Evolutionary conservation across 2,329 filamentous ascomycete species (phyloP), one percentile per base, ranked within the genome.

Genomic region (Diaporthe helianthi): DNA sequence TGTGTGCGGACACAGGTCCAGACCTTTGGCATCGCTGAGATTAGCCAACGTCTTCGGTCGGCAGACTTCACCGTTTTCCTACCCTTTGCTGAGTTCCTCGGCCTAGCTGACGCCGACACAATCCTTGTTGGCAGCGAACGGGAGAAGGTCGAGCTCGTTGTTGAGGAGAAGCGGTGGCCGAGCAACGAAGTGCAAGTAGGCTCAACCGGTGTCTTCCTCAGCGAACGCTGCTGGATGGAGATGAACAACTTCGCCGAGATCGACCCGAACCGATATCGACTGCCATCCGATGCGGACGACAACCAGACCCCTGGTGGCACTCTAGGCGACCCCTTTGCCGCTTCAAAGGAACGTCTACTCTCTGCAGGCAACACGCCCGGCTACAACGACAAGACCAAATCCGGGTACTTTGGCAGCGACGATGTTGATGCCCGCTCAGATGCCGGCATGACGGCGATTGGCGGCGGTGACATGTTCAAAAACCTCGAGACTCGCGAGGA

Each of bases 1-100:
- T 99, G 96, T 78, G 96, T 99, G 26, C 90, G 96, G 4, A 93
- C 92, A 13, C 96, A 99, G 78, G 88, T 99, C 1, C 95, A 98
- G 77, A 97, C 94, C 0, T 93, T 98, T 74, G 96, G 96, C 38
- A 97, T 99, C 76, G 94, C 94, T 1, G 96, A 99, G 78, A 98
- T 99, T 79, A 97, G 94, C 77, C 94, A 98, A 77, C 88, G 96
- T 24, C 85, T 99, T 47, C 89, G 94, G 61, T 95, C 95, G 67
- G 95, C 95, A 0, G 96, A 99, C 79, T 98, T 98, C 82, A 97
- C 93, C 77, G 83, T 98, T 44, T 99, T 99, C 83, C 82, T 99
- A 73, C 96, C 96, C 0, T 99, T 98, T 76, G 93, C 92, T 61
- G 96, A 99, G 79, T 98, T 99, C 79, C 86, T 99, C 3, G 94